Percentiles rank a stretch among this genome's conserved stretches.
Evolutionary conservation across 108 stramenopile species (phyloP).

Genomic region (Cyclotella kingstonii): DNA sequence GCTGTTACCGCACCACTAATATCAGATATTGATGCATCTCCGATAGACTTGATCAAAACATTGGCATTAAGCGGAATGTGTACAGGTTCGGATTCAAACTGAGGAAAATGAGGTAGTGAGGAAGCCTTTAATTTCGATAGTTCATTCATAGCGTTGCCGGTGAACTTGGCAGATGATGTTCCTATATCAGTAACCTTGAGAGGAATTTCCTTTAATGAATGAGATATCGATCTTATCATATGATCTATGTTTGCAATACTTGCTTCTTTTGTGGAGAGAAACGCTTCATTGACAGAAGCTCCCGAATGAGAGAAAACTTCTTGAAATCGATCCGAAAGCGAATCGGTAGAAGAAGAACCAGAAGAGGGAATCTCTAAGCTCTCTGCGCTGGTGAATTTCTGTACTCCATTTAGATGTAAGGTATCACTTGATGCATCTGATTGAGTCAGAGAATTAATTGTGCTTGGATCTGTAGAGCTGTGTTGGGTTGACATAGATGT

Average conservation of each 20-base stretch:
- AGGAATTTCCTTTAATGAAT: slow-evolving; percentile 11
- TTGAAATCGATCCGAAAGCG: background rate
- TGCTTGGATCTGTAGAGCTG: background rate
- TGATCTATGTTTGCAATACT: background rate
- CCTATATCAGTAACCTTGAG: slow-evolving; percentile 15
- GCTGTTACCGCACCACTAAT: slow-evolving; percentile 17
- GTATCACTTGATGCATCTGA: background rate
- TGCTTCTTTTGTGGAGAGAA: background rate
- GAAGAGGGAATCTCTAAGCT: background rate
- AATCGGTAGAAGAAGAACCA: background rate
- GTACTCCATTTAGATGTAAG: background rate
- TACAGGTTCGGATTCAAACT: background rate
- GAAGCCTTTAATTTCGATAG: background rate
- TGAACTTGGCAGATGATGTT: slow-evolving; percentile 3
- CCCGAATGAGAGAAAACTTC: slow-evolving; percentile 7
- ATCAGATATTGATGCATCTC: slow-evolving; percentile 27
- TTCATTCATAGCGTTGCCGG: slow-evolving; percentile 4
- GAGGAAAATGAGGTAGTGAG: background rate
- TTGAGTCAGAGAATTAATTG: background rate
- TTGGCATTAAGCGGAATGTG: background rate
- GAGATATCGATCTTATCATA: slow-evolving; percentile 14
- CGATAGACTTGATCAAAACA: slow-evolving; percentile 10
- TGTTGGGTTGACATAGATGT: background rate
- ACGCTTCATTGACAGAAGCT: slow-evolving; percentile 9
- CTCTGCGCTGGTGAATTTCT: background rate